Conservation (phyloP, 768 basidiomycete genomes). For the Pleurotus citrinopileatus region DNA sequence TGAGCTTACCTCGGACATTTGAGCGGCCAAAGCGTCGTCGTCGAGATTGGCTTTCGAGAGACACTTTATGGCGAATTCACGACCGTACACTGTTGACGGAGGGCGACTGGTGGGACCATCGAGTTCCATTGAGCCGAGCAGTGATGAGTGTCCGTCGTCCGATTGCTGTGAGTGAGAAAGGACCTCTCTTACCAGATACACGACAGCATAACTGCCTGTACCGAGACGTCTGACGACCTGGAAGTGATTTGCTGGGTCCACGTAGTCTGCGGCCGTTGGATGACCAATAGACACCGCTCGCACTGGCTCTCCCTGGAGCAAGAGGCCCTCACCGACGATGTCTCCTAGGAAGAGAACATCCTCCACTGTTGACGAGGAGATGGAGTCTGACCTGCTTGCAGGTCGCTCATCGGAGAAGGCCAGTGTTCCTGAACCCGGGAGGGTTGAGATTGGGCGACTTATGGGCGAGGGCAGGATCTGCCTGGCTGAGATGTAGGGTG, state of each 20-base stretch:
- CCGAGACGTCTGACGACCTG: slow-evolving; percentile 86
- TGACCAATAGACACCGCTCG: slow-evolving; percentile 49
- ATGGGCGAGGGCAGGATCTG: slow-evolving; percentile 27
- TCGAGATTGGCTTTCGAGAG: slow-evolving; percentile 92
- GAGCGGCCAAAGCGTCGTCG: slow-evolving; percentile 81
- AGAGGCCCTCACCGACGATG: slow-evolving; percentile 63
- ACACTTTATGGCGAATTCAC: slow-evolving; percentile 94
- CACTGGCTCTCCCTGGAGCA: slow-evolving; percentile 65
- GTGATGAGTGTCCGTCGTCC: slow-evolving; percentile 57
- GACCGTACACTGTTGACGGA: slow-evolving; percentile 57
- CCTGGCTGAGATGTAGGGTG: slow-evolving; percentile 37
- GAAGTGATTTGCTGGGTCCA: slow-evolving; percentile 62
- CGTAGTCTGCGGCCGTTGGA: slow-evolving; percentile 30
- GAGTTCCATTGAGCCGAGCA: slow-evolving; percentile 53
- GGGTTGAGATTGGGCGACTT: slow-evolving; percentile 23
- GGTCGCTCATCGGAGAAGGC: slow-evolving; percentile 19
- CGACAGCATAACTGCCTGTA: slow-evolving; percentile 89
- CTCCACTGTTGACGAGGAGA: slow-evolving; percentile 39
- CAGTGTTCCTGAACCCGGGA: slow-evolving; percentile 22
- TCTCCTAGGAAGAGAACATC: slow-evolving; percentile 76
- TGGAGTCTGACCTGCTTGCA: slow-evolving; percentile 31
- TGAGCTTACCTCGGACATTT: slow-evolving; percentile 78
- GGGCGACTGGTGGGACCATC: slow-evolving; percentile 33
- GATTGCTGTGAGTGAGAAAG: slow-evolving; percentile 44
- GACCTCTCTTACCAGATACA: slow-evolving; percentile 86